phyloP scores from a whole-genome alignment of 306 rosid species.

The Echinosophora koreensis region DNA sequence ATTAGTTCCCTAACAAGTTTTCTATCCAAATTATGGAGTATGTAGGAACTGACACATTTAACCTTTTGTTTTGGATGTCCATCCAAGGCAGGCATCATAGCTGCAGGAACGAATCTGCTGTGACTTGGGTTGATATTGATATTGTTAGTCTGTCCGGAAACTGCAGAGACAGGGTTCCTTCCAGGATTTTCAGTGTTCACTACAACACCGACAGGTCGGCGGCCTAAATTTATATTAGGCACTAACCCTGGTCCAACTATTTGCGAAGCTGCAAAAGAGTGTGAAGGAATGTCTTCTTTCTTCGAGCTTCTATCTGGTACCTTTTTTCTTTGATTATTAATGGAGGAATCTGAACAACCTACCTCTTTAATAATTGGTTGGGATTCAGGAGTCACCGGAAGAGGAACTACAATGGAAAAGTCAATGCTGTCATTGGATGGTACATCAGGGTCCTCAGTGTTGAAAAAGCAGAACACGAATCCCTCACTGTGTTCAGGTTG shows the following conservation, averaged over 20 bases:
- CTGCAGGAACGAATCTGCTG: constrained; percentile 52
- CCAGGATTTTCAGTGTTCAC: constrained; percentile 50
- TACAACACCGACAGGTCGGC: constrained; percentile 48
- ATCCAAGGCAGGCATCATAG: constrained; percentile 50
- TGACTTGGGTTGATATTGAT: constrained; percentile 45
- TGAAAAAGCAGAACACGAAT: constrained; percentile 58
- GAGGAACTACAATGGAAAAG: constrained; percentile 23
- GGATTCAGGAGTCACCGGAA: constrained; percentile 28
- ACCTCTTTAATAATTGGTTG: constrained; percentile 45
- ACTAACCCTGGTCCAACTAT: constrained; percentile 38
- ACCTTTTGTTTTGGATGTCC: constrained; percentile 66
- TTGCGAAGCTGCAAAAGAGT: constrained; percentile 42
- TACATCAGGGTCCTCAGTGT: constrained; percentile 71
- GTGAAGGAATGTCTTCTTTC: constrained; percentile 54
- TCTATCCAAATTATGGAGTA: constrained; percentile 34
- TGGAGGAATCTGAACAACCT: constrained; percentile 44
- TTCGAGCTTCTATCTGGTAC: constrained; percentile 51
- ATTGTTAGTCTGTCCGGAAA: constrained; percentile 57
- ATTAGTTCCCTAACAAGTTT: constrained; percentile 39
- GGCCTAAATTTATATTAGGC: constrained; percentile 46
- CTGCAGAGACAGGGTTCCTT: constrained; percentile 47
- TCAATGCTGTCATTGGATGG: constrained; percentile 59
- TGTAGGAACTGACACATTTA: constrained; percentile 35
- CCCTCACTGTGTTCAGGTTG: constrained; percentile 36
- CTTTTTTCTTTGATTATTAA: constrained; percentile 37